Base-by-base conservation (phyloP, 345 rosid species). In the Acer negundo region DNA sequence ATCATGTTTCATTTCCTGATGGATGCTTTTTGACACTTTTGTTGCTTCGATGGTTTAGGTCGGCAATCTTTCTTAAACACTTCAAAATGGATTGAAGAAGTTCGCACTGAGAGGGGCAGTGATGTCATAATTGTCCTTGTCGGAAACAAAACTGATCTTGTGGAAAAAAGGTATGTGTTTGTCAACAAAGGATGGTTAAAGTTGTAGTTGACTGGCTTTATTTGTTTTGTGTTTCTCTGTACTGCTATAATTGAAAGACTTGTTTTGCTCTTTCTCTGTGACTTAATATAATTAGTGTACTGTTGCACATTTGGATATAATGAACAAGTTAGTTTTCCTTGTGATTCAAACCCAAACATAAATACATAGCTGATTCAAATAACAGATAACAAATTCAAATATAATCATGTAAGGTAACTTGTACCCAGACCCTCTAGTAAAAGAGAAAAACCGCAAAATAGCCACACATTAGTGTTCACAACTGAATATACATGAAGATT, bases 141-240 rank as follows among this genome's bases (percentile, higher is more conserved):
- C 62, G 97, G 97, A 61, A 92, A 92, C 80, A 92, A 92, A 83
- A 92, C 97, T 2, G 97, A 92, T 73, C 97, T 92, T 49, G 94
- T 92, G 74, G 97, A 92, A 66, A 92, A 92, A 86, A 92, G 94
- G 97, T 88, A 76, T 11, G 61, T 40, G 47, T 79, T 42, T 64
- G 67, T 61, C 71, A 38, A 53, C 69, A 15, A 24, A 61, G 8
- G 42, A 73, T 73, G 35, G 20, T 61, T 62, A 7, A 44, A 7
- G 15, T 66, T 53, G 16, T 23, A 61, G 16, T 59, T 44, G 10
- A 61, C 20, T n/a, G 53, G 7, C 6, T 23, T 70, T 56, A 9
- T 62, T 73, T 15, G 23, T 61, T 55, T 23, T 62, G 56, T 23
- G 3, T 44, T 42, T 16, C 55, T 40, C 7, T 12, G 26, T 46